These are phyloP conservation scores for Penicillium simplicissimum DNA, from an alignment of 495 filamentous ascomycete genomes.

Conservation along the genomic window DNA sequence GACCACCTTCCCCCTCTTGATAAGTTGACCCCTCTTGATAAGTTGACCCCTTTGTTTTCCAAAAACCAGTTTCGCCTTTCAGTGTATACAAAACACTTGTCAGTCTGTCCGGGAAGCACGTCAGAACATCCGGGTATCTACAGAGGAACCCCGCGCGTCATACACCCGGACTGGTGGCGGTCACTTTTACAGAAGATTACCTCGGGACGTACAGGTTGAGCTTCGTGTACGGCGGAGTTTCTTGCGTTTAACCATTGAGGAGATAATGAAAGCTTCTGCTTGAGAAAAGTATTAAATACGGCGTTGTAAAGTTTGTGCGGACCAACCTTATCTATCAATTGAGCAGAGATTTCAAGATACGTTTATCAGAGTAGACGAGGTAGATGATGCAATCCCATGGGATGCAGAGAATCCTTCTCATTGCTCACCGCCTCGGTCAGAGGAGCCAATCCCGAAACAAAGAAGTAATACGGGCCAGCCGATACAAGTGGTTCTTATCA, in stretches of 20 bases:
- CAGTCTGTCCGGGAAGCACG: constrained; percentile 5
- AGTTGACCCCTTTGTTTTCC: not conserved
- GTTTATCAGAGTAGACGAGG: not conserved
- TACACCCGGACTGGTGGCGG: constrained; percentile 7
- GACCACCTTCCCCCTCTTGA: constrained; percentile 1
- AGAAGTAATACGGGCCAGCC: constrained; percentile 27
- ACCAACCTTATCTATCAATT: not conserved
- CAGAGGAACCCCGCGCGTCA: constrained; percentile 1
- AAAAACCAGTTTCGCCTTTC: not conserved
- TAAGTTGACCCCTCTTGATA: no score
- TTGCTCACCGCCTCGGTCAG: constrained; percentile 29
- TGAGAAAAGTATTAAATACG: no score
- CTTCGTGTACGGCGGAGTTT: not conserved
- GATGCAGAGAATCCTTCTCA: constrained; percentile 21
- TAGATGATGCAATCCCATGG: constrained; percentile 28
- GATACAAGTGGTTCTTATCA: constrained; percentile 20
- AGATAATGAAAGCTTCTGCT: not conserved
- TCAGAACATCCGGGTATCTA: constrained; percentile 6
- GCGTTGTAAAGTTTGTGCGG: no score
- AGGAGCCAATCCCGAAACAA: constrained; percentile 14
- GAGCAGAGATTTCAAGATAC: not conserved
- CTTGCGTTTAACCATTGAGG: not conserved
- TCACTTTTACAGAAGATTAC: no score
- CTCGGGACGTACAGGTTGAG: constrained; percentile 3
- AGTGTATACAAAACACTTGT: not conserved